A percentile compares a stretch with the other conserved stretches of the same genome.
phyloP scores from a whole-genome alignment of 2,329 filamentous ascomycete genomes.

The Claviceps sp. region DNA sequence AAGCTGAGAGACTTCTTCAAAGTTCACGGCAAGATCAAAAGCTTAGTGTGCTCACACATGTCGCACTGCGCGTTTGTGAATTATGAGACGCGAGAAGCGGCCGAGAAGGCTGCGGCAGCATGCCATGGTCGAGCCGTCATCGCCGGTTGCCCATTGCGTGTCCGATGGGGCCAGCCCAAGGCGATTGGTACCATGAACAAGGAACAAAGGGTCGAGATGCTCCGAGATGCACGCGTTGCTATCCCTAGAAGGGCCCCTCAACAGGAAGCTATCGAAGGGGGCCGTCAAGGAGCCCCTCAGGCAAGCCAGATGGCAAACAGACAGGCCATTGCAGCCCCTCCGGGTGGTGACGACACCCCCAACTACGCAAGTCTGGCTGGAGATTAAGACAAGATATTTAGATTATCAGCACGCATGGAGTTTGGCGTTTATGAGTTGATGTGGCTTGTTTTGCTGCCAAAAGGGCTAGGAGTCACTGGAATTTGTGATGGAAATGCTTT shows the following conservation, averaged over 20 bases:
- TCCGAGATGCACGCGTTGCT: constrained; percentile 51
- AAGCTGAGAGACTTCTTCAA: constrained; percentile 86
- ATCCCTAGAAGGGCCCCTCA: constrained; percentile 12
- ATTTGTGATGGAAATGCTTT: not conserved
- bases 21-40: constrained; percentile 78
- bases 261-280: constrained; percentile 20
- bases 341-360: constrained; percentile 57
- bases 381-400: constrained; percentile 37
- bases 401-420: constrained; percentile 10
- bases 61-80: constrained; percentile 97
- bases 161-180: constrained; percentile 89
- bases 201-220: constrained; percentile 69
- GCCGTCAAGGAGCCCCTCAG: constrained; percentile 21
- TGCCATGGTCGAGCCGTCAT: constrained; percentile 84
- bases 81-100: constrained; percentile 70
- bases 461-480: constrained; percentile 2
- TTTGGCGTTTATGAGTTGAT: constrained; percentile 16
- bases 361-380: constrained; percentile 79
- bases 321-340: constrained; percentile 56
- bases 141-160: constrained; percentile 75
- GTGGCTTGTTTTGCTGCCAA: not conserved
- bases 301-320: constrained; percentile 18
- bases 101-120: constrained; percentile 72
- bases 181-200: constrained; percentile 84
- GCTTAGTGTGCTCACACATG: constrained; percentile 89